phyloP scores from a whole-genome alignment of 331 rosid species.

The Malus hybrid region DNA sequence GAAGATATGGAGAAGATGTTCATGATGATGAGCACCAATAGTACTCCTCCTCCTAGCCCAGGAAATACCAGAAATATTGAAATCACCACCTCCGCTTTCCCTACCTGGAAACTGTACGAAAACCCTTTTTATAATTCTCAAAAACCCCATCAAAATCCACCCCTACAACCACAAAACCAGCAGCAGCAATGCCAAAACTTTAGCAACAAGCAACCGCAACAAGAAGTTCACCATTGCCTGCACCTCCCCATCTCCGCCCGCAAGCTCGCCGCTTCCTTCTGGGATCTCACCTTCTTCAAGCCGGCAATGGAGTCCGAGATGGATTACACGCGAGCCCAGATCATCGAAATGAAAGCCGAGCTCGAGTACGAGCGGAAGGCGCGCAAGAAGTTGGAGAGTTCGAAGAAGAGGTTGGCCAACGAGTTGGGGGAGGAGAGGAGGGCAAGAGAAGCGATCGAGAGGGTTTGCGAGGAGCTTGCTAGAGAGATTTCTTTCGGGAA shows the following conservation, averaged over 20 bases:
- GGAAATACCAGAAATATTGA: slow-evolving; percentile 15
- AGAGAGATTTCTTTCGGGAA: slow-evolving; percentile 22
- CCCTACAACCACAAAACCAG: not conserved
- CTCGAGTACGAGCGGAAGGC: slow-evolving; percentile 35
- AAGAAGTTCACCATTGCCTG: slow-evolving; percentile 21
- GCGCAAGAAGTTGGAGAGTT: slow-evolving; percentile 28
- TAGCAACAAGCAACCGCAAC: slow-evolving; percentile 8
- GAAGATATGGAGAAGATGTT: slow-evolving; percentile 34
- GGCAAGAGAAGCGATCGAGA: slow-evolving; percentile 32
- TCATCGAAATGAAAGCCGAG: slow-evolving; percentile 34
- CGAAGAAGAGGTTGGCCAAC: slow-evolving; percentile 26
- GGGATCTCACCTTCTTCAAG: slow-evolving; percentile 31
- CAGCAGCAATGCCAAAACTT: not conserved
- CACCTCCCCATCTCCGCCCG: slow-evolving; percentile 34
- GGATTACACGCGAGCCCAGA: slow-evolving; percentile 27
- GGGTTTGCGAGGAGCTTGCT: slow-evolving; percentile 35
- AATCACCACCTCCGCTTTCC: slow-evolving; percentile 25
- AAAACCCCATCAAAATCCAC: slow-evolving; percentile 3
- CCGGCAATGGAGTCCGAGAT: slow-evolving; percentile 35
- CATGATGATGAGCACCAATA: slow-evolving; percentile 24
- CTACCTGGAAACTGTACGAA: slow-evolving; percentile 54
- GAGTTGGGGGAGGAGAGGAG: slow-evolving; percentile 33
- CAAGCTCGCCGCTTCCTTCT: slow-evolving; percentile 35
- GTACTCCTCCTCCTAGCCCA: slow-evolving; percentile 8
- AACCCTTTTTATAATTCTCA: slow-evolving; percentile 45